A percentile compares a stretch with the other conserved stretches of the same genome.
These are phyloP conservation scores for Albatrellus ellisii DNA, from an alignment of 768 basidiomycete genomes.

Conservation along the genomic window DNA sequence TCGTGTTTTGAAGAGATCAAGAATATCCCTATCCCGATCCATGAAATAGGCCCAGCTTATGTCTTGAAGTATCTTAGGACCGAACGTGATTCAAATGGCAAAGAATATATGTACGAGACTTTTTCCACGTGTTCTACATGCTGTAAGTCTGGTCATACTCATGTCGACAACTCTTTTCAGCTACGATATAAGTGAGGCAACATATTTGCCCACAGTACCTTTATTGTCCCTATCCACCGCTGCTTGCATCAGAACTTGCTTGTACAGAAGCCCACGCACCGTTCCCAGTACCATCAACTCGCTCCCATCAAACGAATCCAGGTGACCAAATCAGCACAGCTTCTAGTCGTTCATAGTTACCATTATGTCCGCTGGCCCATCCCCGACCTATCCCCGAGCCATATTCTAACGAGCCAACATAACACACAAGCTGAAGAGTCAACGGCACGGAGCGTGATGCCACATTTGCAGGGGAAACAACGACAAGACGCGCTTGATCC, in stretches of 20 bases:
- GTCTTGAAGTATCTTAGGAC: constrained; percentile 77
- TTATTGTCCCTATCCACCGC: background rate
- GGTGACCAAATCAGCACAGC: too few species aligned
- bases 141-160: constrained; percentile 1
- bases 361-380: background rate
- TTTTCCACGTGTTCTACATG: background rate
- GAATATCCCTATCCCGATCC: constrained; percentile 55
- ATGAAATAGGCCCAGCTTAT: constrained; percentile 66
- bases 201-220: constrained; percentile 5
- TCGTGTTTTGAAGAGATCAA: constrained; percentile 61
- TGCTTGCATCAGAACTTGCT: background rate
- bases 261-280: background rate
- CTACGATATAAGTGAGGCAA: constrained; percentile 14
- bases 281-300: background rate
- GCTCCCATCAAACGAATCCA: background rate
- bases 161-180: constrained; percentile 5
- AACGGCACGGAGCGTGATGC: too few species aligned
- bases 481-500: too few species aligned
- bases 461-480: too few species aligned
- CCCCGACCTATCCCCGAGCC: background rate
- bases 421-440: background rate
- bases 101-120: constrained; percentile 43
- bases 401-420: background rate
- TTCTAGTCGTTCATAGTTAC: background rate
- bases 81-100: constrained; percentile 59